Conservation (phyloP, 2,329 filamentous ascomycete genomes). For the Ilyonectria mors-panacis region DNA sequence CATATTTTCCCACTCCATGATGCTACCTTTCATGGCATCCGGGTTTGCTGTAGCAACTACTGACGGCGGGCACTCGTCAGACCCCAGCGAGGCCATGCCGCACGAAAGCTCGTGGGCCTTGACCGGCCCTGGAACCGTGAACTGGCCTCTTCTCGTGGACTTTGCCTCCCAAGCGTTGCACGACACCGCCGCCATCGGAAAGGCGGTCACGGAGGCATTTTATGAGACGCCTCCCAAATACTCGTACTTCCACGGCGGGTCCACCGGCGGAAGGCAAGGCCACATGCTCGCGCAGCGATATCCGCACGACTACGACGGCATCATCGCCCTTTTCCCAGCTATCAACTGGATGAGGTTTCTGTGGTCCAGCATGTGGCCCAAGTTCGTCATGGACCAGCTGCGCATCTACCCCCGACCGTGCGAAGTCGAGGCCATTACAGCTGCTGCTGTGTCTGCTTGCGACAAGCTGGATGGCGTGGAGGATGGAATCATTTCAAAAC, state of each 20-base stretch:
- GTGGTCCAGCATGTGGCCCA: constrained; percentile 27
- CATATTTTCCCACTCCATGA: constrained; percentile 1
- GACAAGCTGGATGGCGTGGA: constrained; percentile 62
- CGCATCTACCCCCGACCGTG: constrained; percentile 9
- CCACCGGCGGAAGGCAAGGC: constrained; percentile 69
- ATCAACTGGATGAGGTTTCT: constrained; percentile 53
- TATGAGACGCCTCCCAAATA: constrained; percentile 56
- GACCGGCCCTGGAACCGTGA: constrained; percentile 35
- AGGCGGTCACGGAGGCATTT: constrained; percentile 58
- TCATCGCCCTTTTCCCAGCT: constrained; percentile 63
- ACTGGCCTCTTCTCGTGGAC: constrained; percentile 46
- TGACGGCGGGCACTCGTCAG: constrained; percentile 26
- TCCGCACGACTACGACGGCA: constrained; percentile 68
- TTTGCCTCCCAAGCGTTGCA: constrained; percentile 34
- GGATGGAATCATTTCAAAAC: constrained; percentile 63
- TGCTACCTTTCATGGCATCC: background rate
- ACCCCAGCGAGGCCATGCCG: background rate
- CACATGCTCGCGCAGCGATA: constrained; percentile 65
- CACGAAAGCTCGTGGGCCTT: constrained; percentile 37
- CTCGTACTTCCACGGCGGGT: constrained; percentile 67
- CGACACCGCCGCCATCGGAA: constrained; percentile 49
- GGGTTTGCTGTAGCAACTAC: constrained; percentile 11
- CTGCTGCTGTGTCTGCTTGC: constrained; percentile 62
- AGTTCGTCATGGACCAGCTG: constrained; percentile 38
- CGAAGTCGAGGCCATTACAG: constrained; percentile 49